These are phyloP conservation scores for Moniliophthora roreri DNA, from an alignment of 1,284 basidiomycete species.

Conservation along the genomic window DNA sequence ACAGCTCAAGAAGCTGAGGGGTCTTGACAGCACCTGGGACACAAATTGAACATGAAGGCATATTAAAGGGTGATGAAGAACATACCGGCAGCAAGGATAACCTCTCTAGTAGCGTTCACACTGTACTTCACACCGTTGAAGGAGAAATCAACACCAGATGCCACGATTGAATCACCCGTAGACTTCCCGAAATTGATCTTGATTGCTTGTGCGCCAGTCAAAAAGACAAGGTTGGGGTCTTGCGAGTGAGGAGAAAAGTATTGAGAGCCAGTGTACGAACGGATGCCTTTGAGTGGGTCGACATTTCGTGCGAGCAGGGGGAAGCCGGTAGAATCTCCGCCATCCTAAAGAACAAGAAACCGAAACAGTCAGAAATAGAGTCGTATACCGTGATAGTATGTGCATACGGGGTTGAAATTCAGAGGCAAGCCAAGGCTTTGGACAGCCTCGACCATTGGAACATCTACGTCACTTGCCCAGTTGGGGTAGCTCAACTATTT, in stretches of 20 bases:
- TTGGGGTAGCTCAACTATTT: not conserved
- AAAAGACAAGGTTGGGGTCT: too few species aligned
- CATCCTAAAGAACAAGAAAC: not conserved
- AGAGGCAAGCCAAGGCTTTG: not conserved
- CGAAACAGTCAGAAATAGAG: too few species aligned
- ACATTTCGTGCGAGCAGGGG: not conserved
- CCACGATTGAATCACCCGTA: conserved; percentile 1
- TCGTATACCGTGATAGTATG: too few species aligned
- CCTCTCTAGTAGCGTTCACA: conserved; percentile 31
- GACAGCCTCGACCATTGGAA: not conserved
- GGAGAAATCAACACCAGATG: conserved; percentile 21
- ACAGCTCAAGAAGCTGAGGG: conserved; percentile 32
- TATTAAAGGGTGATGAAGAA: not conserved
- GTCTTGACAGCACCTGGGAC: conserved; percentile 29
- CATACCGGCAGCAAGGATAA: conserved; percentile 37
- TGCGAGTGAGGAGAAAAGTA: not conserved
- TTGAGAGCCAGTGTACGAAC: not conserved
- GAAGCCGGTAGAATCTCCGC: not conserved
- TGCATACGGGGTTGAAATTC: not conserved
- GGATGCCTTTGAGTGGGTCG: not conserved
- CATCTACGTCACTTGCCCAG: not conserved
- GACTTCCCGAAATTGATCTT: conserved; percentile 12
- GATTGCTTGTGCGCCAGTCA: conserved; percentile 2
- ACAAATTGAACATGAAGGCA: not conserved
- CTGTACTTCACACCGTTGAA: conserved; percentile 21